Conservation (phyloP, 2,329 filamentous ascomycete species). For the Aspergillus eucalypticola region DNA sequence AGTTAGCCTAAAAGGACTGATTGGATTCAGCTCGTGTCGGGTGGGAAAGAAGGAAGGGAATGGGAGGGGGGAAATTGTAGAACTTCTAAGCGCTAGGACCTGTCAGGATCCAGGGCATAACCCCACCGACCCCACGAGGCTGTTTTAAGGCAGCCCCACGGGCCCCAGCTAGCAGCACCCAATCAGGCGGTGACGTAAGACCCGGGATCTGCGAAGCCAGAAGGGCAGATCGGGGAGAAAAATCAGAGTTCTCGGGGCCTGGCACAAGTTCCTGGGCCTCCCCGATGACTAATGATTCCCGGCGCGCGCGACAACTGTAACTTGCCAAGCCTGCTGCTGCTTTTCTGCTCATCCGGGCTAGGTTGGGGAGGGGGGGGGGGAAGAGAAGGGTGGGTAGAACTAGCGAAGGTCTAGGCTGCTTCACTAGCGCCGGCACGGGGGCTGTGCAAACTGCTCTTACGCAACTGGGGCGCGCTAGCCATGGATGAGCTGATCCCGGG, state of each 20-base stretch:
- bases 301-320: not conserved
- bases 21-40: constrained; percentile 1
- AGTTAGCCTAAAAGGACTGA: not conserved
- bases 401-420: constrained; percentile 19
- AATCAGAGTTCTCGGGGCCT: constrained; percentile 11
- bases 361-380: not conserved
- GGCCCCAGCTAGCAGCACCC: not conserved
- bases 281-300: constrained; percentile 13
- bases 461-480: constrained; percentile 21
- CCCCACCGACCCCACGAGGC: constrained; percentile 27
- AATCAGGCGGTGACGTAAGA: constrained; percentile 4
- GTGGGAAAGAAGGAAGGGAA: too few relatives aligned
- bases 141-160: constrained; percentile 23
- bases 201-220: constrained; percentile 20
- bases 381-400: too few relatives aligned
- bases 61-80: too few relatives aligned
- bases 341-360: not conserved
- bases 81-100: constrained; percentile 12
- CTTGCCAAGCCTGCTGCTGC: not conserved
- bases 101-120: constrained; percentile 23
- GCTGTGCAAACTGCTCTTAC: constrained; percentile 31
- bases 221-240: constrained; percentile 18
- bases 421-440: constrained; percentile 28
- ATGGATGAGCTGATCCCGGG: constrained; percentile 6
- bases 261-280: constrained; percentile 17